These are phyloP conservation scores for Coprinopsis strossmayeri DNA, from an alignment of 768 basidiomycete genomes.

Conservation along the genomic window DNA sequence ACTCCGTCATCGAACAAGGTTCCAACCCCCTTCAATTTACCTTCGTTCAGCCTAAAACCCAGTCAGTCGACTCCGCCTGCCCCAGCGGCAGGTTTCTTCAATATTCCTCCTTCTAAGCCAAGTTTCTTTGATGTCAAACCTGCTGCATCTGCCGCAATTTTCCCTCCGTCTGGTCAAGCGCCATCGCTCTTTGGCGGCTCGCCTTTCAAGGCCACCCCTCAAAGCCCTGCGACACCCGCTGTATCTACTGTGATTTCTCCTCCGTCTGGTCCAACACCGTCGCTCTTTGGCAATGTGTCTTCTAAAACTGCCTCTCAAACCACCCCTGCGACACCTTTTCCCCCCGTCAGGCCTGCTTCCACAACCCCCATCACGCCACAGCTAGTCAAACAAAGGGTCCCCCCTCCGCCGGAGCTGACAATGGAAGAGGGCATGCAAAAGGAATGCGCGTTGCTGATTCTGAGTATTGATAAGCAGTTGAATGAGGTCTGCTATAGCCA, in stretches of 20 bases:
- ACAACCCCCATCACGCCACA: too few species aligned
- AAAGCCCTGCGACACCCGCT: conserved; percentile 1
- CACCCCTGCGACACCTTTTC: neutral
- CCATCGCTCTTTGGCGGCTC: conserved; percentile 3
- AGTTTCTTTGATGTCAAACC: conserved; percentile 5
- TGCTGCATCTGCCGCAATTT: conserved; percentile 3
- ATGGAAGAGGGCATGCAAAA: conserved; percentile 62
- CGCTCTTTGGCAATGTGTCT: neutral
- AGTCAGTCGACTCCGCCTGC: neutral
- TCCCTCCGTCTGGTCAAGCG: neutral
- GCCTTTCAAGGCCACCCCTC: too few species aligned
- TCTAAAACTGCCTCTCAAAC: neutral
- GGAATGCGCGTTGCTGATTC: conserved; percentile 49
- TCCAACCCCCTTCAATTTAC: neutral
- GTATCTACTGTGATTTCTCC: conserved; percentile 2
- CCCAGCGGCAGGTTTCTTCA: neutral
- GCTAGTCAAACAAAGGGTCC: neutral
- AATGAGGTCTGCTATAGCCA: conserved; percentile 41
- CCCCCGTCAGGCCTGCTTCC: neutral
- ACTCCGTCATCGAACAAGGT: neutral
- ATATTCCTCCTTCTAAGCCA: too few species aligned
- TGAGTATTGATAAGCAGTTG: conserved; percentile 44
- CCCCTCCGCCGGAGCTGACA: conserved; percentile 19
- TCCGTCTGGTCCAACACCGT: neutral
- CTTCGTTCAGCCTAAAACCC: conserved; percentile 1